These are phyloP conservation scores for Cicer arietinum DNA, from an alignment of 306 rosid species.

Conservation along the genomic window DNA sequence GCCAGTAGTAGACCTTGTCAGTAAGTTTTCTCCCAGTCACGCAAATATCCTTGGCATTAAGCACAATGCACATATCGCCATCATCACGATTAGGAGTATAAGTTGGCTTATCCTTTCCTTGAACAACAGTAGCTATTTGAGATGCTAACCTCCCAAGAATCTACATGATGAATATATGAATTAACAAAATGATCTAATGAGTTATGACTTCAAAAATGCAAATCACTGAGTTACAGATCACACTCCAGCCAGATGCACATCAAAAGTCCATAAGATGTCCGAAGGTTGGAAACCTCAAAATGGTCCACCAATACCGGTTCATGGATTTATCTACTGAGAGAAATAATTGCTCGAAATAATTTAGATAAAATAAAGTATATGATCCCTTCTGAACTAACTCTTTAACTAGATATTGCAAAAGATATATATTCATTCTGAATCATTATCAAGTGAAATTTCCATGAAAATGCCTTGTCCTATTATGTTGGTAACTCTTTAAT, in stretches of 20 bases:
- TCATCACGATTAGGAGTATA: constrained; percentile 89
- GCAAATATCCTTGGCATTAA: constrained; percentile 85
- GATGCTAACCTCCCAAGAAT: constrained; percentile 97
- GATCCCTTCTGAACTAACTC: constrained; percentile 14
- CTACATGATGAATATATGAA: constrained; percentile 45
- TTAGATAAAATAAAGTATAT: background rate
- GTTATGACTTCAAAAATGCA: constrained; percentile 34
- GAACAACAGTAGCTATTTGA: constrained; percentile 90
- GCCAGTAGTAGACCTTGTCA: constrained; percentile 89
- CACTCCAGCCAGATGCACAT: constrained; percentile 5
- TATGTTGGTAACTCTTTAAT: too few species aligned
- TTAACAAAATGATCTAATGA: constrained; percentile 1
- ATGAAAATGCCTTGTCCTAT: background rate
- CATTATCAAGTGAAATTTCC: constrained; percentile 9
- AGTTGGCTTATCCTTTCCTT: constrained; percentile 95
- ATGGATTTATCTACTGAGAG: constrained; percentile 12
- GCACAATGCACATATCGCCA: constrained; percentile 96
- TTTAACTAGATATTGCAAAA: constrained; percentile 21
- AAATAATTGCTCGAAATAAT: background rate
- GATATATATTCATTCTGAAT: background rate
- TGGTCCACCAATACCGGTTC: background rate
- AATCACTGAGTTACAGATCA: constrained; percentile 8
- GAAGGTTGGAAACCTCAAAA: constrained; percentile 23
- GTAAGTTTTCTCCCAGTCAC: constrained; percentile 93
- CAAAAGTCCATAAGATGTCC: constrained; percentile 3